Percentiles rank a stretch among this genome's conserved stretches.
phyloP scores from a whole-genome alignment of 345 rosid genomes.

The Combretum micranthum region DNA sequence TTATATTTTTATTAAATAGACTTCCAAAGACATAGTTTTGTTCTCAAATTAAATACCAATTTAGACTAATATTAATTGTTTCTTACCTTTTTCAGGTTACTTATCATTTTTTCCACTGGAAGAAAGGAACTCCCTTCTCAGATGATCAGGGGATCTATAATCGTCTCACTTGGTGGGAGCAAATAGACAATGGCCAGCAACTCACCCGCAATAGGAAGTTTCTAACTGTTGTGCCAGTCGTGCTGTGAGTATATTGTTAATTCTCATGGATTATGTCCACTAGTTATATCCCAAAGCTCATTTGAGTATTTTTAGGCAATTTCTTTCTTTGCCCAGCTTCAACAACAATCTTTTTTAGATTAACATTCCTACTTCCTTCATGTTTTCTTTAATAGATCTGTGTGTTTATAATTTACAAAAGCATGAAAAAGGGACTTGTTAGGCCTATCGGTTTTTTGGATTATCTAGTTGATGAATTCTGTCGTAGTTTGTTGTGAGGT shows the following conservation, averaged over 20 bases:
- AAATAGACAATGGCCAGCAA: conserved; percentile 90
- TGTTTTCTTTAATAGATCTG: no score
- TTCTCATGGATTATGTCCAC: not conserved
- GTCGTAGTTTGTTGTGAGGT: no score
- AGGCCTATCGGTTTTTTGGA: no score
- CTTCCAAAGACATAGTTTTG: not conserved
- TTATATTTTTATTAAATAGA: not conserved
- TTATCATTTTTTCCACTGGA: conserved; percentile 97
- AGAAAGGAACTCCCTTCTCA: conserved; percentile 95
- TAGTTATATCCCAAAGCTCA: no score
- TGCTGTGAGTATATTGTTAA: conserved; percentile 54
- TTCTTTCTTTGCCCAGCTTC: not conserved
- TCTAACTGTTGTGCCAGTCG: conserved; percentile 84
- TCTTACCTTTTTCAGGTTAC: conserved; percentile 44
- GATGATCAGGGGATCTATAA: conserved; percentile 98
- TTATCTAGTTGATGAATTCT: no score
- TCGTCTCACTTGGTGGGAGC: conserved; percentile 97
- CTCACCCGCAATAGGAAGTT: conserved; percentile 93
- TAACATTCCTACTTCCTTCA: no score
- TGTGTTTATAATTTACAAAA: no score
- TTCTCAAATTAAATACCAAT: not conserved
- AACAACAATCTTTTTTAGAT: not conserved
- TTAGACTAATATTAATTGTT: not conserved
- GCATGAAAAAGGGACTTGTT: no score
- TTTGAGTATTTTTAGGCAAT: not conserved